Percentiles rank a stretch among this genome's conserved stretches.
These are phyloP conservation scores for Tirmania nivea DNA, from an alignment of 495 filamentous ascomycete species.

Conservation along the genomic window DNA sequence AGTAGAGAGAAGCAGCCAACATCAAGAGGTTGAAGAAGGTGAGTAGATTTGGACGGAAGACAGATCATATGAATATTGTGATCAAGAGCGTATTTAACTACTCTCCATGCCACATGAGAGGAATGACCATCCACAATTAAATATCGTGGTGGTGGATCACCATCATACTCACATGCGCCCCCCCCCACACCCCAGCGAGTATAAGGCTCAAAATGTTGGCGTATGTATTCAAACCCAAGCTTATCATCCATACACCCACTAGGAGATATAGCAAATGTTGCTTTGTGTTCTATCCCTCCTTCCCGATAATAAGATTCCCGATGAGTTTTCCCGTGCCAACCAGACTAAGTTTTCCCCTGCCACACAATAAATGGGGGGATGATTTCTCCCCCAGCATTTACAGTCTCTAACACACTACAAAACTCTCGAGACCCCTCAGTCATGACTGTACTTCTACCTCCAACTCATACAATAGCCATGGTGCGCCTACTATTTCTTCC, in stretches of 20 bases:
- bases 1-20: too few relatives aligned
- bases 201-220: neutral
- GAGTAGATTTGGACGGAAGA: too few relatives aligned
- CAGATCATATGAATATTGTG: too few relatives aligned
- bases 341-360: neutral
- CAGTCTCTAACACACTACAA: neutral
- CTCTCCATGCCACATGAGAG: too few relatives aligned
- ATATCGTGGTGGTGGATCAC: too few relatives aligned
- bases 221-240: neutral
- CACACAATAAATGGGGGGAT: neutral
- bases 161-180: too few relatives aligned
- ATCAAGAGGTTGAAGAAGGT: too few relatives aligned
- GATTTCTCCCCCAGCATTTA: neutral
- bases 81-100: too few relatives aligned
- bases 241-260: neutral
- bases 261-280: neutral
- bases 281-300: neutral
- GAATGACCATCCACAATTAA: too few relatives aligned
- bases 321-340: too few relatives aligned
- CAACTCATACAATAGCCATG: neutral
- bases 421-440: neutral
- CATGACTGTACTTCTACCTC: neutral
- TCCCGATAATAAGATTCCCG: neutral
- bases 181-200: too few relatives aligned
- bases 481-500: neutral